Percentiles rank a stretch among this genome's conserved stretches.
Evolutionary conservation across 140 eudicot genomes (phyloP).

Genomic region (Erigeron philadelphicus): DNA sequence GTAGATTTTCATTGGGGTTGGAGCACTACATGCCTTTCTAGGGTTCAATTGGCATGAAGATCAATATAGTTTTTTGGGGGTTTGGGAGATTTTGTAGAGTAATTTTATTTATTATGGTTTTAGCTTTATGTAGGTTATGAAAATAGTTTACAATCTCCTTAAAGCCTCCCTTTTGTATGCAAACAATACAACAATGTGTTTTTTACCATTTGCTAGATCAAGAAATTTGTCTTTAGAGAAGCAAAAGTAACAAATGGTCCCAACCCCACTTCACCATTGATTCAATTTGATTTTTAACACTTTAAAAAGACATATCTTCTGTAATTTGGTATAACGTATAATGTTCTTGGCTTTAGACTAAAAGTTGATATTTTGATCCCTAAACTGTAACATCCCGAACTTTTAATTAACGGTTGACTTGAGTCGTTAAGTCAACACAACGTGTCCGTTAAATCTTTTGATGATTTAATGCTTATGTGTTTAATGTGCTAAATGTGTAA

Average conservation of each 20-base stretch:
- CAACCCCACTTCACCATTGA: constrained; percentile 11
- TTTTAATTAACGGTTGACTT: too few species aligned
- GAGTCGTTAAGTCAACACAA: too few species aligned
- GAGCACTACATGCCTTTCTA: constrained; percentile 36
- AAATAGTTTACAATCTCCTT: constrained; percentile 31
- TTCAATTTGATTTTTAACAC: background rate
- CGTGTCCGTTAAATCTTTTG: too few species aligned
- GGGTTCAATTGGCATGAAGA: constrained; percentile 25
- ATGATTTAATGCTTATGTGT: too few species aligned
- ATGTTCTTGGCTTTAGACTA: background rate
- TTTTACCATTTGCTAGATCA: constrained; percentile 24
- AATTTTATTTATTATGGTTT: constrained; percentile 20
- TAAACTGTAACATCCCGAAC: too few species aligned
- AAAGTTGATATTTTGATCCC: too few species aligned
- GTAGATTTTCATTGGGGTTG: constrained; percentile 35
- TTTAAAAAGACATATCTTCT: background rate
- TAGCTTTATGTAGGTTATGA: constrained; percentile 30
- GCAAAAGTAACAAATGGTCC: constrained; percentile 26
- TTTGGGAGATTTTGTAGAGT: constrained; percentile 30
- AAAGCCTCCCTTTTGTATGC: constrained; percentile 34
- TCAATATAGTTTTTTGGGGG: constrained; percentile 33
- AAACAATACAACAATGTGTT: constrained; percentile 38
- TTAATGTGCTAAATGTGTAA: too few species aligned
- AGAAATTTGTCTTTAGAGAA: constrained; percentile 26
- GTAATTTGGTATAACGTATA: background rate